Evolutionary conservation across 2,329 filamentous ascomycete genomes (phyloP), one percentile per base, ranked within the genome.

Genomic region (Truncatella angustata): DNA sequence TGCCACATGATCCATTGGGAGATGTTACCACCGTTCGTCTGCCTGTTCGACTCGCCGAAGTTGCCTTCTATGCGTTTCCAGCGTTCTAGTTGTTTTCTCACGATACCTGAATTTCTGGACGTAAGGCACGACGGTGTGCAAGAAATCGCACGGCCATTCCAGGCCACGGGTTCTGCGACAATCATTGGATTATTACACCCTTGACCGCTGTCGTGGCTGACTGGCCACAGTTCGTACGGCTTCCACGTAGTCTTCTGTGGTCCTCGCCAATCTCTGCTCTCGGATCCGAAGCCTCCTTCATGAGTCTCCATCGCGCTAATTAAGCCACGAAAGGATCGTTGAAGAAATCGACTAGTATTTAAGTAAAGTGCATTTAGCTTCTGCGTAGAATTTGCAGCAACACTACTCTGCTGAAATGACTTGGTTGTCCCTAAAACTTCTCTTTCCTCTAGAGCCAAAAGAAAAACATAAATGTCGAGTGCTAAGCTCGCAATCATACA

Each of bases 401-500:
- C 14, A 14, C 28, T 9, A 14, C 46, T 37, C 32, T 10, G 36
- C 32, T 39, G 23, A 14, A 32, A 32, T n/a, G n/a, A n/a, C n/a
- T n/a, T n/a, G n/a, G n/a, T 32, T 32, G 28, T 9, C 28, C 28
- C 28, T 32, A n/a, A n/a, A n/a, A n/a, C n/a, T n/a, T n/a, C n/a
- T n/a, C n/a, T n/a, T n/a, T n/a, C n/a, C n/a, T n/a, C n/a, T n/a
- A n/a, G n/a, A n/a, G n/a, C n/a, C n/a, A n/a, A n/a, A n/a, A n/a
- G n/a, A n/a, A n/a, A n/a, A n/a, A n/a, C n/a, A n/a, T n/a, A n/a
- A n/a, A 35, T 10, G 26, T 16, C 30, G 21, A 9, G 18, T 44
- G 10, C 24, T 24, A n/a, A 26, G 10, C 2, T 21, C 16, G 30
- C 14, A n/a, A 21, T 56, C 67, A 81, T 60, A 81, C 77, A 64